Evolutionary conservation across 306 rosid genomes (phyloP).

Genomic region (Prunus fruticosa): DNA sequence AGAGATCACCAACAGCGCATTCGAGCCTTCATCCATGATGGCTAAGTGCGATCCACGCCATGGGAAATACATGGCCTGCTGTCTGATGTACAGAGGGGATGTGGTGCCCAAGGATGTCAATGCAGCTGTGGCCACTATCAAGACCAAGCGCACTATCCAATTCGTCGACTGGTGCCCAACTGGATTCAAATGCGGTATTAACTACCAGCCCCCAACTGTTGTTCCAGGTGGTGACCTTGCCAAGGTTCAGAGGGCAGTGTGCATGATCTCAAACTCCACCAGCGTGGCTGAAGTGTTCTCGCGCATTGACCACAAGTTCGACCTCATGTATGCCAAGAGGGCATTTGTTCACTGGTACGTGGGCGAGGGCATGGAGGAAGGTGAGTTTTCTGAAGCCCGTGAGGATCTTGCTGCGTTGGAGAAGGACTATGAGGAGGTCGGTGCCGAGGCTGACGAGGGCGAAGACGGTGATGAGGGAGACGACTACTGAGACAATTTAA

Average conservation of each 20-base stretch:
- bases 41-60: conserved; percentile 85
- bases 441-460: conserved; percentile 65
- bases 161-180: conserved; percentile 94
- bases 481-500: conserved; percentile 37
- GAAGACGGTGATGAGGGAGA: conserved; percentile 69
- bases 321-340: conserved; percentile 81
- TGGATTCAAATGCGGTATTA: conserved; percentile 82
- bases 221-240: conserved; percentile 87
- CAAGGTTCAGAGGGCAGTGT: conserved; percentile 76
- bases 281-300: conserved; percentile 85
- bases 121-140: conserved; percentile 79
- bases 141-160: conserved; percentile 81
- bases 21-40: conserved; percentile 89
- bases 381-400: conserved; percentile 83
- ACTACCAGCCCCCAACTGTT: conserved; percentile 83
- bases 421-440: conserved; percentile 80
- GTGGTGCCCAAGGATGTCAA: conserved; percentile 85
- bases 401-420: conserved; percentile 83
- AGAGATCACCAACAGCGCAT: conserved; percentile 74
- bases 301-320: conserved; percentile 76
- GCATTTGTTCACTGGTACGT: conserved; percentile 91
- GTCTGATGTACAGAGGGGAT: conserved; percentile 82
- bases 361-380: conserved; percentile 90
- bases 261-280: conserved; percentile 86
- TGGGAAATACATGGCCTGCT: conserved; percentile 85